phyloP scores from a whole-genome alignment of 108 stramenopile species.

The Discostella pseudostelligera region DNA sequence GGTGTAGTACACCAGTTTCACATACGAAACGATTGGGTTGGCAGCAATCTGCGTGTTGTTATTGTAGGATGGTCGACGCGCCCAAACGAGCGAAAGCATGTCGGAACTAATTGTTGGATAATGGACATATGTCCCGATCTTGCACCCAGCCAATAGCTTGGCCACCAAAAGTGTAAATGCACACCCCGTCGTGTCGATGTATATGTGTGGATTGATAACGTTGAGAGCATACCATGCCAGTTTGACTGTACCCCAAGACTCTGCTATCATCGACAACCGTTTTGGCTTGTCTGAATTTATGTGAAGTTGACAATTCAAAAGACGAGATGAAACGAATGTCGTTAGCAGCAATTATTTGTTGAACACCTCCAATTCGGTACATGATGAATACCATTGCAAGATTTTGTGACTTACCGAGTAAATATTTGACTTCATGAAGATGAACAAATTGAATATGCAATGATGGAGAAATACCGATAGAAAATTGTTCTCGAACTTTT shows the following conservation, averaged over 20 bases:
- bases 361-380: too few relatives aligned
- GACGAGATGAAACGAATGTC: background rate
- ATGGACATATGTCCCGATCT: constrained; percentile 92
- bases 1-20: constrained; percentile 91
- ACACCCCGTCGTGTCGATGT: constrained; percentile 94
- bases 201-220: constrained; percentile 70
- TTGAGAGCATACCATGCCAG: constrained; percentile 71
- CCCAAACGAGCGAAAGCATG: constrained; percentile 90
- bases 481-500: constrained; percentile 48
- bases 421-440: constrained; percentile 43
- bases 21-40: constrained; percentile 50
- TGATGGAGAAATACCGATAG: constrained; percentile 29
- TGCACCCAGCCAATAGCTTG: constrained; percentile 53
- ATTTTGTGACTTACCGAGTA: constrained; percentile 19
- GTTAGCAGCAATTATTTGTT: too few relatives aligned
- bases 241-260: constrained; percentile 83
- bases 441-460: constrained; percentile 64
- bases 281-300: constrained; percentile 23
- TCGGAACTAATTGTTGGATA: constrained; percentile 98
- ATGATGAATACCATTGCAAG: too few relatives aligned
- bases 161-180: constrained; percentile 93
- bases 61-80: constrained; percentile 83
- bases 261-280: constrained; percentile 83
- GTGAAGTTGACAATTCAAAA: background rate
- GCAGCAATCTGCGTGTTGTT: constrained; percentile 56